These are phyloP conservation scores for Talaromyces sp. DNA, from an alignment of 2,329 filamentous ascomycete species.

Conservation along the genomic window DNA sequence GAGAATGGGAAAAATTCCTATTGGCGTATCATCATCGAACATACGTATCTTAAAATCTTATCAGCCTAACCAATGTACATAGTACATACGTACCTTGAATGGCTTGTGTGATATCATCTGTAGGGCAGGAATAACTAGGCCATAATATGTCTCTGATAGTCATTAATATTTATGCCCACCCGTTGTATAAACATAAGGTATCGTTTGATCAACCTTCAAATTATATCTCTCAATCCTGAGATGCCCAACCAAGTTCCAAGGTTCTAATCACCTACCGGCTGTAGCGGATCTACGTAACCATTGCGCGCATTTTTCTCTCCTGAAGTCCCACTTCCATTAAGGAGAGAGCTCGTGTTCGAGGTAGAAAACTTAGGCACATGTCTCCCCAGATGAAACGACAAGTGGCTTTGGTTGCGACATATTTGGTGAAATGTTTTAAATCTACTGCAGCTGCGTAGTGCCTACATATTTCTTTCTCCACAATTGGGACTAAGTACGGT, in stretches of 20 bases:
- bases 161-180: neutral
- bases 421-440: conserved; percentile 1
- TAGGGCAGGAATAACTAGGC: neutral
- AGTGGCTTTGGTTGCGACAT: neutral
- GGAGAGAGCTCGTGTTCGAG: neutral
- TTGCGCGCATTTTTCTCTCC: neutral
- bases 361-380: neutral
- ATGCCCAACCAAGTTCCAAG: neutral
- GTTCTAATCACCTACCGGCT: neutral
- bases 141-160: neutral
- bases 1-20: neutral
- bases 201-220: neutral
- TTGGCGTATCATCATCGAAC: neutral
- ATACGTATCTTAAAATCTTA: neutral
- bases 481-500: neutral
- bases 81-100: neutral
- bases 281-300: neutral
- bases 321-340: neutral
- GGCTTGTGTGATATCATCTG: neutral
- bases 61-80: neutral
- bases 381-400: neutral
- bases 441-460: neutral
- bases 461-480: neutral
- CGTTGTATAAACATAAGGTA: neutral
- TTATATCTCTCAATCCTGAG: neutral